These are phyloP conservation scores for Oropetium thomaeum DNA, from an alignment of 176 grass and related monocot species.

Conservation along the genomic window DNA sequence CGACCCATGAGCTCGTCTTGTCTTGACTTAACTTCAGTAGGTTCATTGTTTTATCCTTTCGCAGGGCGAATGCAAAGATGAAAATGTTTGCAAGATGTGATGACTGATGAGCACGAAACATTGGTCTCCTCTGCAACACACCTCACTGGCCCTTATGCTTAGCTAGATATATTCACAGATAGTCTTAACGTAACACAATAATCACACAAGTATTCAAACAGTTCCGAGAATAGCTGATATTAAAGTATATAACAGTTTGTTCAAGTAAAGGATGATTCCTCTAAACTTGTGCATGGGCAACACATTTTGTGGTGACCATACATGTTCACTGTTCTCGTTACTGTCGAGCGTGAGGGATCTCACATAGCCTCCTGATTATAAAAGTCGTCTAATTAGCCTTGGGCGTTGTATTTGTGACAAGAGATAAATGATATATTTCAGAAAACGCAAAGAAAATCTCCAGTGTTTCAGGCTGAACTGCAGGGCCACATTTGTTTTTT, in stretches of 20 bases:
- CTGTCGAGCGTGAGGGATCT: neutral
- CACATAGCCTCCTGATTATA: neutral
- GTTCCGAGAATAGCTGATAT: neutral
- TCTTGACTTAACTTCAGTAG: neutral
- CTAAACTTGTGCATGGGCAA: neutral
- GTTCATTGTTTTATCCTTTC: neutral
- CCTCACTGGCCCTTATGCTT: neutral
- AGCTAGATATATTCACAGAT: constrained; percentile 16
- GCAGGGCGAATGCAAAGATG: constrained; percentile 62
- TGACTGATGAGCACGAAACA: constrained; percentile 45
- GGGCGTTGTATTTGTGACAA: neutral
- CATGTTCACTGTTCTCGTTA: neutral
- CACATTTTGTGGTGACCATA: neutral
- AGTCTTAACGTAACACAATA: neutral
- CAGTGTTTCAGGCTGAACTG: no score
- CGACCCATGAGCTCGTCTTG: neutral
- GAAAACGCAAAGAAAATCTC: no score
- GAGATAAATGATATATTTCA: no score
- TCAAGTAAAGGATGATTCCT: neutral
- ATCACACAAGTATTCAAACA: neutral
- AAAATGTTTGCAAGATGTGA: constrained; percentile 68
- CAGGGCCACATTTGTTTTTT: no score
- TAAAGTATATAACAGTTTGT: neutral
- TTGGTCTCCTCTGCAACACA: neutral
- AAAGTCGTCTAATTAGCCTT: neutral